Percentiles rank a stretch among this genome's conserved stretches.
Conservation (phyloP, 306 rosid species). For the Abrus precatorius region DNA sequence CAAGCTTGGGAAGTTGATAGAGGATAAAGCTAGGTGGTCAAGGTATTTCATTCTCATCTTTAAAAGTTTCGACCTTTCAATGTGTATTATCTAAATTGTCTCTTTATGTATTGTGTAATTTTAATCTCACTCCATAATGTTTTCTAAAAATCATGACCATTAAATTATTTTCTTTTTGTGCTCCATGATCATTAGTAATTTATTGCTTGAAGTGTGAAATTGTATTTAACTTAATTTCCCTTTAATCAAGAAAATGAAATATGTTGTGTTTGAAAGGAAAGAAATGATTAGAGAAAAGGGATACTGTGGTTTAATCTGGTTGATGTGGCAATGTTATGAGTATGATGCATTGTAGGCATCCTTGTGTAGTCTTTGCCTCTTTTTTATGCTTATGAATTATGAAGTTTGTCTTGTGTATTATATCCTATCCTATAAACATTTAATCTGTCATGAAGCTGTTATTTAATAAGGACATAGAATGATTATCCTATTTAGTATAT, state of each 20-base stretch:
- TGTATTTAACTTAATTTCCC: neutral
- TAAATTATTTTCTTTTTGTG: slow-evolving; percentile 24
- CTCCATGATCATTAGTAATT: slow-evolving; percentile 14
- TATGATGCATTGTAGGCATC: slow-evolving; percentile 9
- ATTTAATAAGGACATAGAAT: slow-evolving; percentile 7
- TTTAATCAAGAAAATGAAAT: slow-evolving; percentile 39
- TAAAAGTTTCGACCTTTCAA: neutral
- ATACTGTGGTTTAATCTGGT: slow-evolving; percentile 33
- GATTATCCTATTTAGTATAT: slow-evolving; percentile 16
- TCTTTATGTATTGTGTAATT: neutral
- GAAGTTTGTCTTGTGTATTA: neutral
- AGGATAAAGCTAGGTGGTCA: slow-evolving; percentile 97
- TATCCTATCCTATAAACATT: slow-evolving; percentile 4
- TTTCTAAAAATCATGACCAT: neutral
- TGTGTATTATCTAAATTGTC: neutral
- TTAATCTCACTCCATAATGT: neutral
- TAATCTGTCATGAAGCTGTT: slow-evolving; percentile 23
- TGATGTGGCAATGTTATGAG: neutral
- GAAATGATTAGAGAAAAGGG: slow-evolving; percentile 19
- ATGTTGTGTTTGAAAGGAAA: slow-evolving; percentile 18
- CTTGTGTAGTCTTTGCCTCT: slow-evolving; percentile 11
- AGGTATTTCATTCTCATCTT: slow-evolving; percentile 68
- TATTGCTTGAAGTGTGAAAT: slow-evolving; percentile 31
- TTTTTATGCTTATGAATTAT: slow-evolving; percentile 5
- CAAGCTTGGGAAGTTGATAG: slow-evolving; percentile 92